phyloP scores from a whole-genome alignment of 176 grass and related monocot species.

The Melocanna baccifera region DNA sequence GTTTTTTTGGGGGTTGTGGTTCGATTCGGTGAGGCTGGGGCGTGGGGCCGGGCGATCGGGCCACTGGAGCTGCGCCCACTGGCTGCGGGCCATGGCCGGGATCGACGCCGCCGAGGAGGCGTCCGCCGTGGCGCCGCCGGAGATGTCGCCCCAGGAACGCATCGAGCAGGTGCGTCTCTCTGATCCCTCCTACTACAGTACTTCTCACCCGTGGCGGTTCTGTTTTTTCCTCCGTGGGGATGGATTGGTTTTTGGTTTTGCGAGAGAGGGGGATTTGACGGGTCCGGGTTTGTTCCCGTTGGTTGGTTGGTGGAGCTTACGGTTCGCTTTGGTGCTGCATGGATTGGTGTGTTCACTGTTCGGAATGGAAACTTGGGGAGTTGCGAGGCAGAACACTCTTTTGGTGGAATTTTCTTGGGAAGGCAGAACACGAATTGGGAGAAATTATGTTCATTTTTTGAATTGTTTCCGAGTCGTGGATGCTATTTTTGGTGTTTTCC shows the following conservation, averaged over 20 bases:
- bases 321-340: background rate
- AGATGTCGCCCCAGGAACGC: slow-evolving; percentile 39
- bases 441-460: background rate
- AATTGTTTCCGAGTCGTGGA: background rate
- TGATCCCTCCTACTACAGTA: background rate
- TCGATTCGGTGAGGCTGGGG: slow-evolving; percentile 74
- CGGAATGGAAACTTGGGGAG: background rate
- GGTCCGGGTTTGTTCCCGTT: background rate
- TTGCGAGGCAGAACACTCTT: background rate
- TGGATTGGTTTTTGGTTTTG: background rate
- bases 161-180: slow-evolving; percentile 42
- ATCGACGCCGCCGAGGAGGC: slow-evolving; percentile 45
- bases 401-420: background rate
- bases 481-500: background rate
- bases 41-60: slow-evolving; percentile 79
- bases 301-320: background rate
- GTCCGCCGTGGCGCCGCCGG: slow-evolving; percentile 25
- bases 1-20: background rate
- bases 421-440: background rate
- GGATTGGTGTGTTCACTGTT: background rate
- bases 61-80: slow-evolving; percentile 77
- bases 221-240: background rate
- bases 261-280: too few relatives aligned
- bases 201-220: background rate
- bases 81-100: slow-evolving; percentile 92